These are phyloP conservation scores for Cystoderma amianthinum DNA, from an alignment of 768 basidiomycete genomes.

Conservation along the genomic window DNA sequence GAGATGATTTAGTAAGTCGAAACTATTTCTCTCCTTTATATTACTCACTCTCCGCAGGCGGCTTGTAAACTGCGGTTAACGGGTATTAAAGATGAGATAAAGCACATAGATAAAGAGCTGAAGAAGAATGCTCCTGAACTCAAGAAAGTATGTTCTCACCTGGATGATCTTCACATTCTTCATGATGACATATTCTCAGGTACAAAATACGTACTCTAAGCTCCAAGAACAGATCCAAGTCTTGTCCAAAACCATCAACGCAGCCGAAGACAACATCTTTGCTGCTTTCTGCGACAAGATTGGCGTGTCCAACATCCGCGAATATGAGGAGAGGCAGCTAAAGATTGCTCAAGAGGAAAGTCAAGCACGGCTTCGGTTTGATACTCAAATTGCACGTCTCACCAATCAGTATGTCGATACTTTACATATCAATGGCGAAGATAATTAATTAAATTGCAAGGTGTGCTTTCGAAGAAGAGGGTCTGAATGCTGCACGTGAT, in stretches of 20 bases:
- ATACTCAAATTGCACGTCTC: too few relatives aligned
- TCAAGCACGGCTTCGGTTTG: too few relatives aligned
- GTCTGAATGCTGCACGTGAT: conserved; percentile 56
- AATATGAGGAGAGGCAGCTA: too few relatives aligned
- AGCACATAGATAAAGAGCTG: conserved; percentile 68
- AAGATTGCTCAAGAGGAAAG: conserved; percentile 85
- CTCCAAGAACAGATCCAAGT: conserved; percentile 51
- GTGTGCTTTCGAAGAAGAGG: conserved; percentile 75
- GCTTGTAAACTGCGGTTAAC: too few relatives aligned
- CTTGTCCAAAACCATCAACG: too few relatives aligned
- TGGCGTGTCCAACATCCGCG: conserved; percentile 74
- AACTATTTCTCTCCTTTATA: neutral
- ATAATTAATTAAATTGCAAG: conserved; percentile 53
- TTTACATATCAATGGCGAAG: too few relatives aligned
- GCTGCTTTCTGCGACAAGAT: conserved; percentile 73
- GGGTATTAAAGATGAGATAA: conserved; percentile 80
- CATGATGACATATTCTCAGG: conserved; percentile 29
- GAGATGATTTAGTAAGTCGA: conserved; percentile 78
- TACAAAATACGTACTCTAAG: conserved; percentile 40
- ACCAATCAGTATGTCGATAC: too few relatives aligned
- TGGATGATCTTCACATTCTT: neutral
- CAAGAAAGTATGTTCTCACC: neutral
- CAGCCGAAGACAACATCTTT: conserved; percentile 79
- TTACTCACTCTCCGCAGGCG: conserved; percentile 39
- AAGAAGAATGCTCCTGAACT: conserved; percentile 53